Percentiles rank a stretch among this genome's conserved stretches.
phyloP scores from a whole-genome alignment of 257 asterid genomes.

The Solanum etuberosum region DNA sequence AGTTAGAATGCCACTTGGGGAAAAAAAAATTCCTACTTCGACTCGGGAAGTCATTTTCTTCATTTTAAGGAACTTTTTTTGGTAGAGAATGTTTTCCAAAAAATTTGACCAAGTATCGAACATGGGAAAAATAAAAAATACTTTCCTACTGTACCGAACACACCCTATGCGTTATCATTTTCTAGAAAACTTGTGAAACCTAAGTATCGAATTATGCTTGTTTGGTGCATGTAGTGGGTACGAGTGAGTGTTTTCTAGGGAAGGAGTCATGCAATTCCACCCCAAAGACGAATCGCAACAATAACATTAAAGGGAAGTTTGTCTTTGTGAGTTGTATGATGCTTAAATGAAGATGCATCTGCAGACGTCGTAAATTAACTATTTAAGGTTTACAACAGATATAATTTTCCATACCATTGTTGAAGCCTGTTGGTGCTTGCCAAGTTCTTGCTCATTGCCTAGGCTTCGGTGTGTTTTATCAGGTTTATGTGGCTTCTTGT shows the following conservation, averaged over 20 bases:
- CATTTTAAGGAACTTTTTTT: not conserved
- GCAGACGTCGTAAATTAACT: not conserved
- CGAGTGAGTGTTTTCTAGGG: not conserved
- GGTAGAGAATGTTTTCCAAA: not conserved
- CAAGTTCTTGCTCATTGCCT: conserved; percentile 26
- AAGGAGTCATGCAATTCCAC: not conserved
- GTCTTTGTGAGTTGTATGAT: not conserved
- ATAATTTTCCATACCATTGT: conserved; percentile 8
- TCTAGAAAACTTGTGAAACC: not conserved
- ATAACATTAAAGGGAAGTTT: not conserved
- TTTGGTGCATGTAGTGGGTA: not conserved
- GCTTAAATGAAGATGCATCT: not conserved
- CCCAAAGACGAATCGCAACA: not conserved
- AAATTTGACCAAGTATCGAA: not conserved
- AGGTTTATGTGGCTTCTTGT: conserved; percentile 22
- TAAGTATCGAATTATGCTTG: not conserved
- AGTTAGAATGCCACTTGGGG: not conserved
- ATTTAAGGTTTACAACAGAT: not conserved
- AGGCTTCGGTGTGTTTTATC: conserved; percentile 17
- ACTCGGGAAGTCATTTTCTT: not conserved
- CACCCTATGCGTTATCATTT: not conserved
- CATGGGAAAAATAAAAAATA: not conserved
- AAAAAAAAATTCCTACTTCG: not conserved
- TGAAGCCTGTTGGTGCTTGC: not conserved
- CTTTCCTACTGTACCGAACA: not conserved